phyloP scores from a whole-genome alignment of 768 basidiomycete genomes.

The Gymnopilus junonius region DNA sequence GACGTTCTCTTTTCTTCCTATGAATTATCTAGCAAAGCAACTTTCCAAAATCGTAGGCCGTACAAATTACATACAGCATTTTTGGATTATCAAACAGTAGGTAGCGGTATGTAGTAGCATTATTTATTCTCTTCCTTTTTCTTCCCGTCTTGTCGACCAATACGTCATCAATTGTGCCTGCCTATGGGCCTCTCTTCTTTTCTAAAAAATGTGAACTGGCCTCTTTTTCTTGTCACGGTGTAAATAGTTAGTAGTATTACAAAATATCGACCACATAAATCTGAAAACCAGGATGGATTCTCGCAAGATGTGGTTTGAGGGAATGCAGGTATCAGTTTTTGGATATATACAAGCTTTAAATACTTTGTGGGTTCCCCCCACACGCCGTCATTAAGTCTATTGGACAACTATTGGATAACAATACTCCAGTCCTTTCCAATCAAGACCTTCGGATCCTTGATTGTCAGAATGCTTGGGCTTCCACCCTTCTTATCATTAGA shows the following conservation, averaged over 20 bases:
- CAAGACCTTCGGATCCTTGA: constrained; percentile 74
- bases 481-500: constrained; percentile 65
- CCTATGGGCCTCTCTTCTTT: background rate
- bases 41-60: background rate
- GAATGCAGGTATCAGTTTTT: background rate
- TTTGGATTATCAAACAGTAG: constrained; percentile 5
- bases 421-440: constrained; percentile 72
- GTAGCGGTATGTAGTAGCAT: constrained; percentile 3
- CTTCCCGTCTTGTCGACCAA: constrained; percentile 5
- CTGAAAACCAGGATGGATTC: background rate
- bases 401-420: constrained; percentile 35
- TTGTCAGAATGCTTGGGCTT: constrained; percentile 65
- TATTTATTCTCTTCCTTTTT: background rate
- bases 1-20: constrained; percentile 8
- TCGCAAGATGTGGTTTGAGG: background rate
- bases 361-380: background rate
- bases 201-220: background rate
- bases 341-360: constrained; percentile 1
- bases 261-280: background rate
- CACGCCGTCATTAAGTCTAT: constrained; percentile 15
- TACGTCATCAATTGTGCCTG: background rate
- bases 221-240: background rate
- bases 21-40: constrained; percentile 14
- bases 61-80: constrained; percentile 1
- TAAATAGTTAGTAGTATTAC: constrained; percentile 1